Conservation (phyloP, 2,329 filamentous ascomycete species). For the Xylariales sp. region DNA sequence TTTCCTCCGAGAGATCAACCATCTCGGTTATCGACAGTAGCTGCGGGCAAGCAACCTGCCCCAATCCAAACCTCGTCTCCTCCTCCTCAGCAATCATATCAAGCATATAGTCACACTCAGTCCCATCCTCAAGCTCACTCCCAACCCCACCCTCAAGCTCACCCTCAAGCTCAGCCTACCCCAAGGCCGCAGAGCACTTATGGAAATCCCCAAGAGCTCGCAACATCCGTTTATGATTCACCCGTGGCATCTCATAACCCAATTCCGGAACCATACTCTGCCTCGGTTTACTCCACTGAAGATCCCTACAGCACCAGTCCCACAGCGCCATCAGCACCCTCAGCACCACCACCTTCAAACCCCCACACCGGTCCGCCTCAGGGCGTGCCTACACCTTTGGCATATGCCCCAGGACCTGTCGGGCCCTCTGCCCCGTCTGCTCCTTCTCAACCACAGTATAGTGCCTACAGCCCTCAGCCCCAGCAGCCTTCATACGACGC, state of each 20-base stretch:
- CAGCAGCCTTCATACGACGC: conserved; percentile 28
- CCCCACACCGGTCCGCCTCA: conserved; percentile 14
- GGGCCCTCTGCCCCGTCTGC: conserved; percentile 18
- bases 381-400: conserved; percentile 18
- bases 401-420: conserved; percentile 17
- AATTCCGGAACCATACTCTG: conserved; percentile 38
- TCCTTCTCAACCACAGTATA: conserved; percentile 32
- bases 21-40: conserved; percentile 36
- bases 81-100: conserved; percentile 45
- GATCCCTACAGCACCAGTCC: conserved; percentile 30
- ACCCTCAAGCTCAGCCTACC: conserved; percentile 34
- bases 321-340: conserved; percentile 22
- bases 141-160: no score
- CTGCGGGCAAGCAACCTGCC: conserved; percentile 42
- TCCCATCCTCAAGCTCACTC: no score
- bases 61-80: conserved; percentile 49
- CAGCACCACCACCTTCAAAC: conserved; percentile 21
- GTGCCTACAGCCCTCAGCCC: conserved; percentile 23
- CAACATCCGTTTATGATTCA: conserved; percentile 73
- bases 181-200: conserved; percentile 65
- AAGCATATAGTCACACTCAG: conserved; percentile 43
- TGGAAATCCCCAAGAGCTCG: conserved; percentile 70
- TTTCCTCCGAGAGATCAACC: conserved; percentile 36
- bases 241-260: conserved; percentile 55
- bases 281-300: conserved; percentile 45